Conservation (phyloP, 129 eudicot genomes). For the Kitagawia praeruptora region DNA sequence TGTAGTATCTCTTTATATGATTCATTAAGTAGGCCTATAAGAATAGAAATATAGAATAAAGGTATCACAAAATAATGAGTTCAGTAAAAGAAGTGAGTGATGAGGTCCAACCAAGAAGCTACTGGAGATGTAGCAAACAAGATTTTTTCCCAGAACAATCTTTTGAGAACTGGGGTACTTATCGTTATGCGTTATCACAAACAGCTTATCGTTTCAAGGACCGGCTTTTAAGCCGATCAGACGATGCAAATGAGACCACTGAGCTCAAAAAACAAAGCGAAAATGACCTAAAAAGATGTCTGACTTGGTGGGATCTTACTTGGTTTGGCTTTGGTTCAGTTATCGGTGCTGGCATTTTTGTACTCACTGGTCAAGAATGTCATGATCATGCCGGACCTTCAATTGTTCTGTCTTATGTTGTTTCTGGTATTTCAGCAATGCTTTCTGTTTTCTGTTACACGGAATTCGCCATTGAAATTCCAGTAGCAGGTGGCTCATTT, state of each 20-base stretch:
- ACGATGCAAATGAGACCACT: constrained; percentile 41
- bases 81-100: constrained; percentile 17
- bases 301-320: constrained; percentile 74
- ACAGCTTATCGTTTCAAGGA: constrained; percentile 43
- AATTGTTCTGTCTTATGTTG: constrained; percentile 55
- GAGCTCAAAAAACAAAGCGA: constrained; percentile 46
- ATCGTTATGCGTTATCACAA: constrained; percentile 40
- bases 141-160: constrained; percentile 74
- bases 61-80: constrained; percentile 19
- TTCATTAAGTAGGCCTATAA: background rate
- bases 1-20: background rate
- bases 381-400: constrained; percentile 66
- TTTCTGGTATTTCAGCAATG: constrained; percentile 74
- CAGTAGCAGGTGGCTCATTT: constrained; percentile 85
- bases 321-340: constrained; percentile 85
- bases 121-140: constrained; percentile 70
- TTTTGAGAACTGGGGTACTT: constrained; percentile 36
- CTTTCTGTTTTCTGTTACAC: constrained; percentile 86
- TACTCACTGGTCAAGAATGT: constrained; percentile 79
- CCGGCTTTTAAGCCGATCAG: constrained; percentile 46
- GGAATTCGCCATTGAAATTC: constrained; percentile 75
- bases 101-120: constrained; percentile 30
- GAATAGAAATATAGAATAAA: background rate
- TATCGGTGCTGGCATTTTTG: constrained; percentile 83
- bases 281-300: constrained; percentile 54